A percentile compares a stretch with the other conserved stretches of the same genome.
Evolutionary conservation across 2,329 filamentous ascomycete species (phyloP).

Genomic region (Pezicula radicicola): DNA sequence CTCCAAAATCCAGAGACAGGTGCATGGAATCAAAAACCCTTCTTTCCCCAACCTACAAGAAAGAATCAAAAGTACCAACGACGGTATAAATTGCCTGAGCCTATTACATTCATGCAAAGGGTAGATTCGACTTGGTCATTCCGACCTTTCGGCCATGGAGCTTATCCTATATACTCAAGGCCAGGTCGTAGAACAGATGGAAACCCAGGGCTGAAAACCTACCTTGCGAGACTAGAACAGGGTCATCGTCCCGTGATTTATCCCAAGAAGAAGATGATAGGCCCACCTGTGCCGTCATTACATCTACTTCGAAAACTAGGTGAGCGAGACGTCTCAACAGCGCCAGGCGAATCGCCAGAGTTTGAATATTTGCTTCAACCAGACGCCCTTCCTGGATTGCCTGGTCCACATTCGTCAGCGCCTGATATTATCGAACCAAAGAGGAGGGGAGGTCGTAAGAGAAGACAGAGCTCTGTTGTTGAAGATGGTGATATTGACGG

Average conservation of each 20-base stretch:
- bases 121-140: slow-evolving; percentile 24
- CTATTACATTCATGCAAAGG: slow-evolving; percentile 27
- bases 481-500: too few relatives aligned
- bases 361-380: too few relatives aligned
- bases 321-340: not conserved
- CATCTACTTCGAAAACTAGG: slow-evolving; percentile 3
- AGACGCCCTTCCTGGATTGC: too few relatives aligned
- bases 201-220: slow-evolving; percentile 12
- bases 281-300: slow-evolving; percentile 16
- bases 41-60: not conserved
- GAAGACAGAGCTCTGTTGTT: too few relatives aligned
- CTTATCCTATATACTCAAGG: slow-evolving; percentile 23
- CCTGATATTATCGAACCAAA: too few relatives aligned
- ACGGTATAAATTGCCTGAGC: slow-evolving; percentile 19
- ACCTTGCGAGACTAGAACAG: slow-evolving; percentile 17
- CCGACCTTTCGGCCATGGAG: slow-evolving; percentile 28
- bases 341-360: too few relatives aligned
- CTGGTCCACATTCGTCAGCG: too few relatives aligned
- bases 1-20: not conserved
- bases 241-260: slow-evolving; percentile 22
- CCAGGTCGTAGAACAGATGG: slow-evolving; percentile 20
- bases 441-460: too few relatives aligned
- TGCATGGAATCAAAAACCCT: slow-evolving; percentile 2
- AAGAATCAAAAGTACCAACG: not conserved
- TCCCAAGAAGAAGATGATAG: slow-evolving; percentile 13